Conservation (phyloP, 2,329 filamentous ascomycete species). For the Epicoccum nigrum region DNA sequence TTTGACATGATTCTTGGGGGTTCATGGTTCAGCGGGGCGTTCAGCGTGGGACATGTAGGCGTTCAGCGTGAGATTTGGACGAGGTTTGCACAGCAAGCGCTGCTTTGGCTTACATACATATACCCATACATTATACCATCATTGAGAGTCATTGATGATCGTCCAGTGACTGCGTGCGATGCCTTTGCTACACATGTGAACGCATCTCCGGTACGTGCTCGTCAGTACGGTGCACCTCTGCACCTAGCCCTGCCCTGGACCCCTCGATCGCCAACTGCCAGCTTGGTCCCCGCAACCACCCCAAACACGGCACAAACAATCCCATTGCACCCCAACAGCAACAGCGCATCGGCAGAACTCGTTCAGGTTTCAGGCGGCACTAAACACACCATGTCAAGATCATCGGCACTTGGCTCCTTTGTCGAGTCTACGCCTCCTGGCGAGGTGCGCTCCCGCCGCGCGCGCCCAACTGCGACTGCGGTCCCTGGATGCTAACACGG, state of each 20-base stretch:
- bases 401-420: constrained; percentile 69
- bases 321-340: constrained; percentile 15
- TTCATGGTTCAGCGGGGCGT: constrained; percentile 36
- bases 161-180: no score
- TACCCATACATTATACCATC: constrained; percentile 1
- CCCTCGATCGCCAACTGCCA: constrained; percentile 33
- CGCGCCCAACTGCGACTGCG: constrained; percentile 2
- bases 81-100: constrained; percentile 7
- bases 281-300: constrained; percentile 27
- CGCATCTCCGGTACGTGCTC: constrained; percentile 6
- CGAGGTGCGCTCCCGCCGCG: constrained; percentile 71
- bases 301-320: constrained; percentile 9
- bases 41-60: no score
- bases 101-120: neutral
- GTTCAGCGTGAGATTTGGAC: no score
- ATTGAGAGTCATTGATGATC: no score
- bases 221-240: no score
- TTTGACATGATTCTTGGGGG: constrained; percentile 5
- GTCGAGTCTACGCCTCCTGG: constrained; percentile 93
- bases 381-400: constrained; percentile 42
- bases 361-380: neutral
- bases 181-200: neutral
- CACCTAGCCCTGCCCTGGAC: constrained; percentile 21
- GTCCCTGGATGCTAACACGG: constrained; percentile 27
- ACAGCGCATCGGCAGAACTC: constrained; percentile 1